Evolutionary conservation across 2,329 filamentous ascomycete species (phyloP).

Genomic region (Aspergillus brunneoviolaceus): DNA sequence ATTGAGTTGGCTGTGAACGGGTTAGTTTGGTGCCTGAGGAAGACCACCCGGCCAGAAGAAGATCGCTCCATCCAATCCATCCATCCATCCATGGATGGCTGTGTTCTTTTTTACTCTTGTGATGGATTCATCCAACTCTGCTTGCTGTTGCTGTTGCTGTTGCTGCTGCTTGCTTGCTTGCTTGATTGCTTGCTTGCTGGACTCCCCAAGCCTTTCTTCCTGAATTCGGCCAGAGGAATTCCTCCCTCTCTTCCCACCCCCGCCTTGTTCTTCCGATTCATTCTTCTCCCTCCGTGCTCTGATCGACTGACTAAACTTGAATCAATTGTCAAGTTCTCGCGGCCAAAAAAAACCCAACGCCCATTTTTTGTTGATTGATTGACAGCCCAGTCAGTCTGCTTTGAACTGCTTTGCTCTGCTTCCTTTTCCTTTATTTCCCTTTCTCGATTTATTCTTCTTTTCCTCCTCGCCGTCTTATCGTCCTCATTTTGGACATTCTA

Average conservation of each 20-base stretch:
- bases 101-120: constrained; percentile 11
- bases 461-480: constrained; percentile 18
- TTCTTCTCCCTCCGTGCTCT: constrained; percentile 3
- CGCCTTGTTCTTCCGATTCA: constrained; percentile 7
- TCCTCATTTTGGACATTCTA: constrained; percentile 25
- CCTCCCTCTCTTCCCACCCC: constrained; percentile 1
- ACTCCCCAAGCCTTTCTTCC: background rate
- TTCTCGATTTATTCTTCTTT: constrained; percentile 11
- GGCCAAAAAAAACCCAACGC: constrained; percentile 1
- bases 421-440: constrained; percentile 11
- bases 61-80: constrained; percentile 5
- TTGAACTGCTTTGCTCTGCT: constrained; percentile 1
- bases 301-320: background rate
- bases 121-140: constrained; percentile 11
- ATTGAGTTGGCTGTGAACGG: background rate
- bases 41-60: constrained; percentile 2
- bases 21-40: background rate
- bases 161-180: no score
- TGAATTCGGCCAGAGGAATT: constrained; percentile 9
- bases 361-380: constrained; percentile 6
- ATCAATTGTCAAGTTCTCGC: background rate
- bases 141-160: background rate
- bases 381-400: constrained; percentile 3
- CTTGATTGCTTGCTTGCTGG: no score
- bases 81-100: constrained; percentile 6